Conservation (phyloP, 129 eudicot genomes). For the Centaurea solstitialis region DNA sequence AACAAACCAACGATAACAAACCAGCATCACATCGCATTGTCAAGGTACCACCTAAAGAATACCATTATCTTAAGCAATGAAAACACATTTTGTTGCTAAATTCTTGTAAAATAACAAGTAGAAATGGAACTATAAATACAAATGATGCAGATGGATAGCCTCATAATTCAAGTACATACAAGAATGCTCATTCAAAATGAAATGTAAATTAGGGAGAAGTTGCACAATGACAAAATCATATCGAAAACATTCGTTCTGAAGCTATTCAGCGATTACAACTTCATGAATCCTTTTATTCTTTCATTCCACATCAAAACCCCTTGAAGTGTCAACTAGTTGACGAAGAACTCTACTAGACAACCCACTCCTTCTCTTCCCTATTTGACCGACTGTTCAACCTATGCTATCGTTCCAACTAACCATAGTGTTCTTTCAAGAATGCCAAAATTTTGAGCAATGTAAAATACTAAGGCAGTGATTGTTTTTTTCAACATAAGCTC, state of each 20-base stretch:
- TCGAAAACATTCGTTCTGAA: background rate
- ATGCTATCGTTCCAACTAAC: background rate
- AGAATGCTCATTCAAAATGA: background rate
- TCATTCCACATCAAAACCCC: background rate
- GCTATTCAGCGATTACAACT: background rate
- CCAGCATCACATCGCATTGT: background rate
- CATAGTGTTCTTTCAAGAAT: background rate
- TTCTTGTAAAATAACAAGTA: background rate
- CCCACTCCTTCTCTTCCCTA: background rate
- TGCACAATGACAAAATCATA: background rate
- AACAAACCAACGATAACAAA: constrained; percentile 6
- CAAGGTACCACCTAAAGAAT: background rate
- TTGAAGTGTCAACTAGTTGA: background rate
- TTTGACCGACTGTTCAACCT: background rate
- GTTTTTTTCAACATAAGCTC: too few species aligned
- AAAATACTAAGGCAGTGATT: too few species aligned
- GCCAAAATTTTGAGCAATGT: background rate
- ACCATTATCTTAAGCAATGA: background rate
- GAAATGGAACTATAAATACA: background rate
- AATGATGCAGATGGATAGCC: background rate
- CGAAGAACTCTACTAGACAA: background rate
- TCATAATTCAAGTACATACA: background rate
- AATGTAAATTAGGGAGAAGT: background rate
- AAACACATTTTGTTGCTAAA: background rate
- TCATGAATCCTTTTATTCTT: background rate